Percentiles rank a stretch among this genome's conserved stretches.
Conservation (phyloP, 352 stramenopile genomes). For the Phytophthora nicotianae region DNA sequence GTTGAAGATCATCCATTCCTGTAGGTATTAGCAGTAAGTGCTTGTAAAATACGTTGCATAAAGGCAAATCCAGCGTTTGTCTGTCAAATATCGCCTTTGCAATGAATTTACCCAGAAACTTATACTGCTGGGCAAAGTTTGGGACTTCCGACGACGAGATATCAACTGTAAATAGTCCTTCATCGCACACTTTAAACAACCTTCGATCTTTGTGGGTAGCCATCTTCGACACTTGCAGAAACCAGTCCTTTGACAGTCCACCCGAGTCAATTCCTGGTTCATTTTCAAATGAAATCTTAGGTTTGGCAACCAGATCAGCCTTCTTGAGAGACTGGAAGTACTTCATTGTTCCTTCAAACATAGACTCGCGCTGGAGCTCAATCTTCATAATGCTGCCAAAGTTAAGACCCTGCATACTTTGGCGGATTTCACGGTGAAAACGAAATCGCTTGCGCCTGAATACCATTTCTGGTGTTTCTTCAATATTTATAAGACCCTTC, state of each 20-base stretch:
- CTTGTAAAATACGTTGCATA: conserved; percentile 82
- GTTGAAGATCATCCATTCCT: conserved; percentile 61
- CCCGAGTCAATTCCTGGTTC: conserved; percentile 89
- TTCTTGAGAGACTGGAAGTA: conserved; percentile 54
- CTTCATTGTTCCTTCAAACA: conserved; percentile 75
- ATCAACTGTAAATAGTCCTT: conserved; percentile 58
- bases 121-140: conserved; percentile 52
- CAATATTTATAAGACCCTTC: conserved; percentile 43
- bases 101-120: conserved; percentile 79
- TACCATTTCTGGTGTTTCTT: conserved; percentile 79
- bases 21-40: conserved; percentile 55
- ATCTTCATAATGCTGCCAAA: conserved; percentile 51
- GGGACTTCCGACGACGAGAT: conserved; percentile 33
- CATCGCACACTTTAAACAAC: conserved; percentile 66
- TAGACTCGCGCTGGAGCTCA: conserved; percentile 53
- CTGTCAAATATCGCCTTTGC: conserved; percentile 89
- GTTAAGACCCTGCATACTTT: conserved; percentile 37
- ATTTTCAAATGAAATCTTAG: conserved; percentile 81
- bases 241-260: conserved; percentile 91
- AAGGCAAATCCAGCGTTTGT: conserved; percentile 77
- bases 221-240: conserved; percentile 72
- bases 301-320: conserved; percentile 64
- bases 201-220: conserved; percentile 35
- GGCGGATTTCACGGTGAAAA: conserved; percentile 78
- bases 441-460: conserved; percentile 88